Base-by-base conservation (phyloP, 192 early-diverging fungal species). In the Rhizophlyctis rosea region DNA sequence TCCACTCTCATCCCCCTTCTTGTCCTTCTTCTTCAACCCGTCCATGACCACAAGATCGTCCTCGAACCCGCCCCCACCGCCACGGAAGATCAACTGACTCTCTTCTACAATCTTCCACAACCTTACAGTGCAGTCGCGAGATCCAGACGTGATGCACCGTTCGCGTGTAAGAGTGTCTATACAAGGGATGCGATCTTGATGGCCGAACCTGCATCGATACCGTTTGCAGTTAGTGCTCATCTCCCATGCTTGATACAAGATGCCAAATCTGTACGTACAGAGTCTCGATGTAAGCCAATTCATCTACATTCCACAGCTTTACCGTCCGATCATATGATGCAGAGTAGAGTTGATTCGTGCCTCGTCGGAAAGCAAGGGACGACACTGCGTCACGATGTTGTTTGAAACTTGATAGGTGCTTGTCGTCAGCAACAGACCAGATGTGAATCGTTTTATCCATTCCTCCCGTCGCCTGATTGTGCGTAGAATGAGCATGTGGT, bases 71-170 rank as follows among this genome's bases (percentile, higher is more conserved):
- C 47, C 62, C 14, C 74, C 75, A 33, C 92, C 93, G 31, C 86
- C 92, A 28, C 93, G 81, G 73, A 91, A 99, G 5, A 98, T 90
- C 24, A 98, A 68, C 76, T 98, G 95, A 16, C 87, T 82, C 54
- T 97, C 94, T 50, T 99, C 94, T 24, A 89, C 83, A 63, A 98
- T 90, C 74, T 96, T 96, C 95, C 95, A 99, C 58, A 97, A 66
- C 47, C 97, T 79, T 13, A 86, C 79, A 5, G 94, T 94, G 47
- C 87, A 85, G 73, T 99, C 97, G 32, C 97, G 84, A 9, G 88
- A 81, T 16, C 97, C 97, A 4, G 85, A 77, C 11, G 97, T 90
- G 4, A 99, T 79, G 61, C 95, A 97, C 27, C 91, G 84, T 70
- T 98, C 97, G 35, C 87, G 79, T n/a, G 80, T 76, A 71, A 98